Evolutionary conservation across 2,329 filamentous ascomycete genomes (phyloP), one percentile per base, ranked within the genome.

Genomic region (Colletotrichum tofieldiae): DNA sequence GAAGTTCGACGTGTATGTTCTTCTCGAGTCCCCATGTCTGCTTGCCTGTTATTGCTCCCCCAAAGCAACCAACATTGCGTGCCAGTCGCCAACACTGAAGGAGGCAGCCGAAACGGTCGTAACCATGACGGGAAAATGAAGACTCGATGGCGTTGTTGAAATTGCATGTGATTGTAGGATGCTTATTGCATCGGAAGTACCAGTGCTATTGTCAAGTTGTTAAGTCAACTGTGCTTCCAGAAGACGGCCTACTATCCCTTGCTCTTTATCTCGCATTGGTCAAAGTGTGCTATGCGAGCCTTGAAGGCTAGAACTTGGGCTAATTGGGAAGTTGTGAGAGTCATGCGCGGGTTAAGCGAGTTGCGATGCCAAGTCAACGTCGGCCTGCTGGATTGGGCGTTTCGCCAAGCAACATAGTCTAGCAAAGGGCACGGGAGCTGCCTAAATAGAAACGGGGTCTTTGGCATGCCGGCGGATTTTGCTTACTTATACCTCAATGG

Each of bases 381-480:
- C 23, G 41, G 41, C 29, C 12, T 35, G 62, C 55, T 49, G 26
- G 11, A 29, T 39, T 32, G 14, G 23, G 56, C 41, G 37, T 18
- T 11, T 7, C 9, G 63, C 68, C 64, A 67, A 58, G 64, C 32
- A 45, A 52, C 9, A 8, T 61, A 16, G 14, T 20, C 47, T 16
- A 29, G 20, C 20, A 47, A 43, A 51, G 11, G 26, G 18, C 49
- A 58, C 2, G 51, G 51, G 51, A 71, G 59, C 67, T 55, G 60
- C 67, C 68, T 63, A 56, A 58, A 67, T 7, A 29, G 49, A 32
- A 9, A 43, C 39, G 58, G 51, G 43, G n/a, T 14, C 20, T 51
- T 52, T 16, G 12, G 23, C 14, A 14, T 12, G 23, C 8, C 26
- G 5, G 20, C 32, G 11, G 35, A 35, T 16, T 59, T 23, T 23